Evolutionary conservation across 495 filamentous ascomycete species (phyloP), one percentile per base, ranked within the genome.

Genomic region (Xylaria sp.): DNA sequence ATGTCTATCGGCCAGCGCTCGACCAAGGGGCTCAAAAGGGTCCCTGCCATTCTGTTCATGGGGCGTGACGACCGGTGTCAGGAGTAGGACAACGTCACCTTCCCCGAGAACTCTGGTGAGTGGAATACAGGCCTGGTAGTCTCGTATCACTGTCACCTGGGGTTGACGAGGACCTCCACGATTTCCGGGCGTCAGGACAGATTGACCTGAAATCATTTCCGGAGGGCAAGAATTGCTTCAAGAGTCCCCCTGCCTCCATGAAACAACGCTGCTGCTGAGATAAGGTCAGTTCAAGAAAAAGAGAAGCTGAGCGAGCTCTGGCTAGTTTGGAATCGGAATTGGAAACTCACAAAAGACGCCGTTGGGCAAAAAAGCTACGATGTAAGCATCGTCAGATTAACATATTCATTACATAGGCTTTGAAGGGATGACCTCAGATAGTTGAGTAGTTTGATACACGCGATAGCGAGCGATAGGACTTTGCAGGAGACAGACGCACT

Each of bases 21-120:
- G 82, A 37, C 89, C 89, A 63, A 90, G 78, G 33, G 85, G 84
- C 72, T 90, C 89, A 68, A 90, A 90, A 29, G 89, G 89, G 74
- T 90, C 89, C 61, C 78, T 79, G 64, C 75, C 61, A 57, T 77
- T 77, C 61, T 80, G 72, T 41, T 83, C 77, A 52, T 83, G 80
- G 52, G 85, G 86, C 15, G 80, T 77, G 52, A 89, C 85, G 17
- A 86, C 88, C 35, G 89, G 89, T 15, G 88, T 89, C n/a, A 90
- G 79, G 26, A 90, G 87, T 43, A 90, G 77, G 48, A 90, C 77
- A 46, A 87, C 82, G 72, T 88, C 86, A 40, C 81, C 79, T 35
- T 85, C 79, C 46, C 75, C 76, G 31, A 85, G 79, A 50, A 77
- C 69, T 55, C 75, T 80, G 44, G 79, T 80, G 59, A 85, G 77